Evolutionary conservation across 371 early-diverging fungal species (phyloP).

Genomic region (Apophysomyces ossiformis): DNA sequence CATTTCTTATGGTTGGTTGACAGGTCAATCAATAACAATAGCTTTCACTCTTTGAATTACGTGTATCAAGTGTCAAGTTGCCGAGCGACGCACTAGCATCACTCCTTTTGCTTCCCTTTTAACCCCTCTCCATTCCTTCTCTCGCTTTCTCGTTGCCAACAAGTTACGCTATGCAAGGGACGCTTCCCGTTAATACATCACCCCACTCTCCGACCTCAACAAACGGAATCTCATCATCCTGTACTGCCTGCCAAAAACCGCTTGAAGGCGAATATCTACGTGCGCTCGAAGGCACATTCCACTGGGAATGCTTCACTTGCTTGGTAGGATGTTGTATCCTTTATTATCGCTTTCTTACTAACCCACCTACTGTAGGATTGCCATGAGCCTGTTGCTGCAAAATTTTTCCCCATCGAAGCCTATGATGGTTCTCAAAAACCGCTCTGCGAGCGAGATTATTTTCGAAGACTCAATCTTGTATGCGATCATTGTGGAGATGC

Average conservation of each 20-base stretch:
- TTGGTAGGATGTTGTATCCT: slow-evolving; percentile 56
- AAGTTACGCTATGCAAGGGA: slow-evolving; percentile 5
- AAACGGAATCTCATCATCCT: slow-evolving; percentile 4
- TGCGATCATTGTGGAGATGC: slow-evolving; percentile 92
- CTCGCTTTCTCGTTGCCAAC: slow-evolving; percentile 5
- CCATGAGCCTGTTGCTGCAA: slow-evolving; percentile 80
- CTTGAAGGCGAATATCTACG: slow-evolving; percentile 81
- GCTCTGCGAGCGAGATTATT: slow-evolving; percentile 88
- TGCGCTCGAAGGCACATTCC: slow-evolving; percentile 80
- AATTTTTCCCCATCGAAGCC: slow-evolving; percentile 82
- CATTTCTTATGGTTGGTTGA: slow-evolving; percentile 6
- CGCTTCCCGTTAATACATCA: not conserved
- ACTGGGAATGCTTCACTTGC: slow-evolving; percentile 90
- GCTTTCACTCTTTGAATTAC: not conserved
- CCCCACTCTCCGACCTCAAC: not conserved
- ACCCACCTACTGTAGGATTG: slow-evolving; percentile 67
- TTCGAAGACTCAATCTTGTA: slow-evolving; percentile 79
- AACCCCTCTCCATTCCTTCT: slow-evolving; percentile 8
- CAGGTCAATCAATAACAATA: slow-evolving; percentile 1
- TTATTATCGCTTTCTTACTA: not conserved
- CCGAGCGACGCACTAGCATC: slow-evolving; percentile 5
- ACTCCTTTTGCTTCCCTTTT: slow-evolving; percentile 6
- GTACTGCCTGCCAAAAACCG: slow-evolving; percentile 22
- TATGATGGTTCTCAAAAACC: slow-evolving; percentile 65
- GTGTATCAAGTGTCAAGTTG: slow-evolving; percentile 5